Conservation (phyloP, 208 protist genomes). For the Crithidia expoeki region DNA sequence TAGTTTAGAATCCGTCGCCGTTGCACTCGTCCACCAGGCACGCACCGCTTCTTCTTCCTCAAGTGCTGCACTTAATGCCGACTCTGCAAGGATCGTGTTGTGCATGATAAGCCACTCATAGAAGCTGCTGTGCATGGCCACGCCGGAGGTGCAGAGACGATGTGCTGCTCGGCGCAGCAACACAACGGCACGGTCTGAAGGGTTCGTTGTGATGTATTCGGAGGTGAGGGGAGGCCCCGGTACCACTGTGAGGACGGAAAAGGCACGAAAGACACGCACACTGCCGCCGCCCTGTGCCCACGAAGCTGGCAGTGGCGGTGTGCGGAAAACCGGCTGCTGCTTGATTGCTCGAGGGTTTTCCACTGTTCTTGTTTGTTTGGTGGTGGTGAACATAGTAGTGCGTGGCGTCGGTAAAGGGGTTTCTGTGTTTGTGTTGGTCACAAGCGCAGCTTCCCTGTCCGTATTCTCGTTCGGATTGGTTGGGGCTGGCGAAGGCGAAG, state of each 20-base stretch:
- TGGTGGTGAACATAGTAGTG: too few species aligned
- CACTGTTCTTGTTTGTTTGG: too few species aligned
- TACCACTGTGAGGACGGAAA: constrained; percentile 33
- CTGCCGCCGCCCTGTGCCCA: constrained; percentile 21
- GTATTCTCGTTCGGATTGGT: too few species aligned
- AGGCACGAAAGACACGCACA: constrained; percentile 11
- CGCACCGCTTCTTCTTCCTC: constrained; percentile 21
- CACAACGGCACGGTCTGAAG: background rate
- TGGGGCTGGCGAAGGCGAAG: too few species aligned
- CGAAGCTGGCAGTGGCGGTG: background rate
- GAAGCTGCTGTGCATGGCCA: constrained; percentile 19
- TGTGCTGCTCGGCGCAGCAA: constrained; percentile 18
- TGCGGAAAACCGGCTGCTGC: background rate
- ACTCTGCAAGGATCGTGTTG: background rate
- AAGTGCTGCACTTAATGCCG: background rate
- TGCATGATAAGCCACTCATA: constrained; percentile 38
- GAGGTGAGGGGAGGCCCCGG: constrained; percentile 7
- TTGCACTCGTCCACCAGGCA: constrained; percentile 20
- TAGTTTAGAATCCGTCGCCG: background rate
- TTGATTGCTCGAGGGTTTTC: too few species aligned
- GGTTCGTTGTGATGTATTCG: background rate
- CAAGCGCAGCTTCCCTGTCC: too few species aligned
- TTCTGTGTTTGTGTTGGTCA: background rate
- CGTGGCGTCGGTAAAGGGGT: background rate
- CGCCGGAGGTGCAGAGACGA: constrained; percentile 11